Evolutionary conservation across 1,139 yeast species (phyloP).

Genomic region (Protomyces lactucae-debilis): DNA sequence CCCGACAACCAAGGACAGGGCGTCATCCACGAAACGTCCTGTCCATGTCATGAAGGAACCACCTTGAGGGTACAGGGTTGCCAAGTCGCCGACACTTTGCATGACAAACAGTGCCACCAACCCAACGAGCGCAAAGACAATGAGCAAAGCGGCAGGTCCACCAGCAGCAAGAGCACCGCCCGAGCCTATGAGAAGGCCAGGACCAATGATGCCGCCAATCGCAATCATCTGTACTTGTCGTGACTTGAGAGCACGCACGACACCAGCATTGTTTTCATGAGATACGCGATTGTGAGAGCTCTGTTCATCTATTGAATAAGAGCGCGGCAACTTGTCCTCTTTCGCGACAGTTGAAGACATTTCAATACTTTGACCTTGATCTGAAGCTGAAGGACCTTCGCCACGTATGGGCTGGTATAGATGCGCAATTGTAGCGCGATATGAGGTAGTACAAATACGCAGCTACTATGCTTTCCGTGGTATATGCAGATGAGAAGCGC

Average conservation of each 20-base stretch:
- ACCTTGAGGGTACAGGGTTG: conserved; percentile 56
- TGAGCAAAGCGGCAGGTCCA: conserved; percentile 60
- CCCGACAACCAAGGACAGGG: conserved; percentile 78
- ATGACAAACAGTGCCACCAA: conserved; percentile 55
- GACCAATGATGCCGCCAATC: conserved; percentile 54
- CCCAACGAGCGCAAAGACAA: conserved; percentile 58
- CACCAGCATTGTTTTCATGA: conserved; percentile 4
- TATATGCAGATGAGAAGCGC: too few relatives aligned
- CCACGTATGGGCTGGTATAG: too few relatives aligned
- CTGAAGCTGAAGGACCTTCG: too few relatives aligned
- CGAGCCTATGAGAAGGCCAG: conserved; percentile 60
- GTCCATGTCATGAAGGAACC: conserved; percentile 39
- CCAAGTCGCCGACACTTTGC: conserved; percentile 62
- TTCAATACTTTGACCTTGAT: background rate
- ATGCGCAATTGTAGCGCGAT: too few relatives aligned
- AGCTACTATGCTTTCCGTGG: too few relatives aligned
- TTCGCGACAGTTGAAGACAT: background rate
- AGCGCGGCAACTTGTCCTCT: background rate
- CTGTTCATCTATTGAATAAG: background rate
- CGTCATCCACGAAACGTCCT: conserved; percentile 68
- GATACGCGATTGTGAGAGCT: background rate
- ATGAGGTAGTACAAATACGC: too few relatives aligned
- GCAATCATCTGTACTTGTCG: conserved; percentile 61
- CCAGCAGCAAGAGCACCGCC: conserved; percentile 56
- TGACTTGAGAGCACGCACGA: conserved; percentile 1